A percentile compares a stretch with the other conserved stretches of the same genome.
phyloP scores from a whole-genome alignment of 2,329 filamentous ascomycete species.

The Colletotrichum sidae region DNA sequence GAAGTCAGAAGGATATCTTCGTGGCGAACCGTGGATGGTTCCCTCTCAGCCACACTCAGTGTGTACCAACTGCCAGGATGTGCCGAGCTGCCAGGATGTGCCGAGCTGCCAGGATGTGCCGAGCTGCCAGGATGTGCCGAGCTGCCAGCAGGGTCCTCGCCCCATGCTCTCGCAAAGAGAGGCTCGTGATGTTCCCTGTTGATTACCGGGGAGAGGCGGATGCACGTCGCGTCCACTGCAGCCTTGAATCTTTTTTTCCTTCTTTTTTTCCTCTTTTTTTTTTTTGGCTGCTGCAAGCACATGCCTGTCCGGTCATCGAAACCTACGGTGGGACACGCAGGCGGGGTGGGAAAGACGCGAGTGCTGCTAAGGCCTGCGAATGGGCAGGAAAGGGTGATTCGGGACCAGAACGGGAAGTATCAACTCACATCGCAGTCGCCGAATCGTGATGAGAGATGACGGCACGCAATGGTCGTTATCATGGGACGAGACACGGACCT shows the following conservation, averaged over 20 bases:
- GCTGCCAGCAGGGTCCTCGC: slow-evolving; percentile 19
- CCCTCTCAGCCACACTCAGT: slow-evolving; percentile 2
- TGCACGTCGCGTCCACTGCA: slow-evolving; percentile 31
- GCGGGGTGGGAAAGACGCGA: too few species aligned
- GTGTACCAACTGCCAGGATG: slow-evolving; percentile 13
- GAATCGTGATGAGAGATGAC: background rate
- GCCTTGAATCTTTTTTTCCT: slow-evolving; percentile 20
- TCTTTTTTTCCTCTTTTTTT: too few species aligned
- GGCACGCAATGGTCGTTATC: background rate
- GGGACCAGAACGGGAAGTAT: background rate
- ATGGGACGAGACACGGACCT: slow-evolving; percentile 28
- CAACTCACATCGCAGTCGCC: background rate
- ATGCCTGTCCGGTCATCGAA: too few species aligned
- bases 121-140: slow-evolving; percentile 12
- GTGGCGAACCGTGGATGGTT: slow-evolving; percentile 10
- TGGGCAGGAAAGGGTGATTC: background rate
- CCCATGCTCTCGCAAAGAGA: background rate
- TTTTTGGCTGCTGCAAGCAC: too few species aligned
- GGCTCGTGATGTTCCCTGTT: slow-evolving; percentile 8
- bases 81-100: too few species aligned
- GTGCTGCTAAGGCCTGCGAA: background rate
- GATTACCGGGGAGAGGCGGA: slow-evolving; percentile 14
- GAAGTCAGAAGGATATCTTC: slow-evolving; percentile 1
- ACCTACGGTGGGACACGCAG: too few species aligned
- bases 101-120: too few species aligned